Evolutionary conservation across 495 filamentous ascomycete genomes (phyloP).

Genomic region (Lepraria neglecta): DNA sequence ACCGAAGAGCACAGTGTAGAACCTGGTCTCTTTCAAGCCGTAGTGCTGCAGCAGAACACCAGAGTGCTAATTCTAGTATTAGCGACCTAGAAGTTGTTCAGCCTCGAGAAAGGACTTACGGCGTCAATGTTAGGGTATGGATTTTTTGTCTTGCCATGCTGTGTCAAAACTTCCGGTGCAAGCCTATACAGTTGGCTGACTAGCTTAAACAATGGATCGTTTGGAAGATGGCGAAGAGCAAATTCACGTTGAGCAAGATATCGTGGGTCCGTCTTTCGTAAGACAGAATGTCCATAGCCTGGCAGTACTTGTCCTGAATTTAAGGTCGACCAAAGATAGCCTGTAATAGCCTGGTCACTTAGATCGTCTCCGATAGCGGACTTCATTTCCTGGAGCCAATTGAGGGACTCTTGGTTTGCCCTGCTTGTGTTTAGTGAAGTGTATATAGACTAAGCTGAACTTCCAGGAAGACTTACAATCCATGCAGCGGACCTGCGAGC

Average conservation of each 20-base stretch:
- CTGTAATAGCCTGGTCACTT: conserved; percentile 85
- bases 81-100: background rate
- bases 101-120: conserved; percentile 35
- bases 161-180: conserved; percentile 88
- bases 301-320: conserved; percentile 91
- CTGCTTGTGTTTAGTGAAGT: conserved; percentile 27
- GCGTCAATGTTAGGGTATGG: conserved; percentile 65
- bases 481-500: conserved; percentile 94
- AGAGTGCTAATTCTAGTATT: conserved; percentile 55
- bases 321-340: conserved; percentile 95
- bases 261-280: conserved; percentile 97
- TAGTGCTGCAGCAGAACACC: conserved; percentile 99
- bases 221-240: conserved; percentile 79
- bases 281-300: conserved; percentile 94
- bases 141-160: conserved; percentile 99
- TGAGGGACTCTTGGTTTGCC: conserved; percentile 96
- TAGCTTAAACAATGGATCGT: conserved; percentile 97
- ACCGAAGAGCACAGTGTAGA: conserved; percentile 98
- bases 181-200: conserved; percentile 99
- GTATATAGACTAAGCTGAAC: background rate
- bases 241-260: conserved; percentile 96
- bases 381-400: conserved; percentile 99
- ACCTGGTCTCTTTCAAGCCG: conserved; percentile 93
- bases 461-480: conserved; percentile 49
- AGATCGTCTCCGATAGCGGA: conserved; percentile 84